Evolutionary conservation across 2,329 filamentous ascomycete species (phyloP), one percentile per base, ranked within the genome.

Genomic region (Penicillium glabrum): DNA sequence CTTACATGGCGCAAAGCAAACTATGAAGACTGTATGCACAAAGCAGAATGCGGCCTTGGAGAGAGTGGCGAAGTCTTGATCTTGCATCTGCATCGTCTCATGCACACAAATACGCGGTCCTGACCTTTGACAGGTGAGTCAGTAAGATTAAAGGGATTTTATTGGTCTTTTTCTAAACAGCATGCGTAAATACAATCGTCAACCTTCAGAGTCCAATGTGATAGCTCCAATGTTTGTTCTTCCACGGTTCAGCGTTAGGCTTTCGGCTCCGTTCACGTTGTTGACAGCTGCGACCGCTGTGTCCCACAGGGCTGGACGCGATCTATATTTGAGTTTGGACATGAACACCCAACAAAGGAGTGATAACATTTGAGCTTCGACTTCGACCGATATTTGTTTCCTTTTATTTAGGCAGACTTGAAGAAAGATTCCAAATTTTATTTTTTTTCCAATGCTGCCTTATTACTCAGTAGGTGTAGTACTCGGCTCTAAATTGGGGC

Each of bases 261-360:
- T 39, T 39, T 39, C n/a, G n/a, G 35, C 8, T 39, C 14, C 10
- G 19, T 19, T 39, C 35, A 39, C n/a, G n/a, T 39, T 39, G 31
- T 33, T 46, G 24, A 29, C 29, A 33, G 29, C 27, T 37, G 46
- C 46, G 19, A 49, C 31, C 31, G 27, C n/a, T 10, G 11, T 35
- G 11, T 35, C 4, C 29, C 16, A 46, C 33, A 37, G 19, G 33
- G 19, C 46, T 49, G 46, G 46, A 21, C n/a, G 8, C 13, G 46
- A 49, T 49, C 46, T 37, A 49, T 39, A 49, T 49, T 49, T 49
- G 33, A 49, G 31, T 39, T 49, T 49, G n/a, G n/a, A 11, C 35
- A 39, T 14, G 29, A 31, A 39, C 35, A 9, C n/a, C 35, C 35
- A 10, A 8, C 46, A 19, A 24, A 47, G 23, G 24, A 23, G n/a